Conservation (phyloP, 441 rosid genomes). For the Pelargonium fulgidum region DNA sequence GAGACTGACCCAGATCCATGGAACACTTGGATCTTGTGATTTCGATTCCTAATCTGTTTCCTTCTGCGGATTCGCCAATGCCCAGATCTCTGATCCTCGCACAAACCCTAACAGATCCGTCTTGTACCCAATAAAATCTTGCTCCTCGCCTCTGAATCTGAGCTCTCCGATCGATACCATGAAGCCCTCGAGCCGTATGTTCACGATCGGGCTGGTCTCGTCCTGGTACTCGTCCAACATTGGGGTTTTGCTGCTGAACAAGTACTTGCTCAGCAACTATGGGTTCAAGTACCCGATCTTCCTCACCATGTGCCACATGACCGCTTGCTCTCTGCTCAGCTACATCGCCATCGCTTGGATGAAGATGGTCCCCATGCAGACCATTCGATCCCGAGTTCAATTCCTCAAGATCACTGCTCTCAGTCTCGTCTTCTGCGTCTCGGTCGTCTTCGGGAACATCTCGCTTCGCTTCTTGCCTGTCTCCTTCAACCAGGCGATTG, state of each 20-base stretch:
- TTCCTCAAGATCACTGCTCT: conserved; percentile 75
- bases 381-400: conserved; percentile 72
- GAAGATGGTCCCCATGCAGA: conserved; percentile 90
- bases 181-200: conserved; percentile 30
- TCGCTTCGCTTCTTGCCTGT: conserved; percentile 75
- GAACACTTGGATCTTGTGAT: neutral
- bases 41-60: neutral
- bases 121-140: neutral
- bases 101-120: neutral
- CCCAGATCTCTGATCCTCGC: no score
- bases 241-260: conserved; percentile 75
- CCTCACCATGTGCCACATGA: conserved; percentile 94
- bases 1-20: conserved; percentile 6
- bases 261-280: conserved; percentile 72
- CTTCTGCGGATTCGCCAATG: neutral
- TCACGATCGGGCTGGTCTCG: conserved; percentile 68
- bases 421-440: conserved; percentile 76
- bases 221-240: conserved; percentile 87
- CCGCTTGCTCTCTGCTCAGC: conserved; percentile 76
- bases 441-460: conserved; percentile 81
- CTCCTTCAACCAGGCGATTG: conserved; percentile 76
- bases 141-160: neutral
- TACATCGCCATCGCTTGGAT: conserved; percentile 82
- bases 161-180: neutral
- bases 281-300: conserved; percentile 91